Evolutionary conservation across 345 rosid genomes (phyloP), one percentile per base, ranked within the genome.

Genomic region (Combretum micranthum): DNA sequence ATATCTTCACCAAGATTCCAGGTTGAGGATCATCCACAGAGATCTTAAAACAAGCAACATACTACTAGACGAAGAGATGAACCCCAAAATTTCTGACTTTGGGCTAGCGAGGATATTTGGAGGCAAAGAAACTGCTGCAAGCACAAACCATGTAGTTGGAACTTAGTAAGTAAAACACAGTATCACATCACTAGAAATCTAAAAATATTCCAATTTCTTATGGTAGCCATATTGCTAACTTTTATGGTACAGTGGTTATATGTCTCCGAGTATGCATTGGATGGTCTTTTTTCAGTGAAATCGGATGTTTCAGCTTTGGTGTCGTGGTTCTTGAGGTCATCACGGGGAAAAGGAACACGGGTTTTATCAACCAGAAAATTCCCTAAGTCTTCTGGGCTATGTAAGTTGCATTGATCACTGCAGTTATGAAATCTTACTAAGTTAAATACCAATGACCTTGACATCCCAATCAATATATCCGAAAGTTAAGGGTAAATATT

Each of bases 1-100:
- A 0, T 86, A 89, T 71, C 89, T 89, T 42, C 91, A 84, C 66
- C 80, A 82, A 55, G 96, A 88, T 57, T 88, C 93, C n/a, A 76
- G 93, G 58, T 62, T 79, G 56, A 77, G 85, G 60, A 83, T 88
- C 50, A 81, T 85, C 47, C 93, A 85, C 47, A 71, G 96, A 62
- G 88, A 88, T 67, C 59, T 88, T 37, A 88, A 85, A 66, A 46
- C 84, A 0, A 83, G 88, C 71, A 83, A 88, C 51, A 68, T 86
- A 62, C 62, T 80, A 14, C 59, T 86, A 50, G 94, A 88, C 18
- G 82, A 58, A 20, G 84, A 80, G 56, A 80, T 85, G 95, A 78
- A 77, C 46, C 89, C 91, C 18, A 88, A 83, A 63, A 86, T 83
- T 23, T 88, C 87, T 1, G 96, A 88, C 66, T 86, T 88, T 56